Base-by-base conservation (phyloP, 371 early-diverging fungal genomes). In the Cokeromyces recurvatus region DNA sequence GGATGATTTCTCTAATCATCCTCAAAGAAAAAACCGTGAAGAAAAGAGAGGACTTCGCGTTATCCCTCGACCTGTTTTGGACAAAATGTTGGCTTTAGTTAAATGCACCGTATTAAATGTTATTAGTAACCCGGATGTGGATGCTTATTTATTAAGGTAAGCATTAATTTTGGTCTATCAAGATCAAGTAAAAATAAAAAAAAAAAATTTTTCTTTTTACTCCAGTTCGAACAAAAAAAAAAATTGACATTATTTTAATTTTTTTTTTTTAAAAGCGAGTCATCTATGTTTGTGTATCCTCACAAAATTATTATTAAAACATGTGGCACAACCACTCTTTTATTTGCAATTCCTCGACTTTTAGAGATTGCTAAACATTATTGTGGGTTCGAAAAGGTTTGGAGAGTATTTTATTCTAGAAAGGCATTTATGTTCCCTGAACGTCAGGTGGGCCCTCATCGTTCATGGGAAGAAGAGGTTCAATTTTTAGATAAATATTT, bases 371-470 rank as follows among this genome's bases (percentile, higher is more conserved):
- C 93, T n/a, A 64, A 72, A 32, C 67, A 75, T 37, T 77, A 73
- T 51, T 83, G 83, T 55, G 83, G 83, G 12, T 74, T 87, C 32
- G 72, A 81, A 57, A 82, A 85, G 51, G 74, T 91, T 27, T 85
- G 84, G 75, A 84, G 91, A 35, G 76, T 91, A 8, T 95, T 97
- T 57, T 97, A 97, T 68, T 92, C 92, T 31, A 88, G 97, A 66
- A 95, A 95, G 72, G 85, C 89, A 20, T 95, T 94, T 62, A 85
- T 95, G 90, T 95, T 92, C 64, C 96, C 97, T 29, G 93, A 94
- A 42, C 79, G 82, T 53, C 96, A 97, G 61, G 58, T 71, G 31
- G 87, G 81, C 42, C 91, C 94, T 35, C 96, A 97, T 71, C 84
- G 85, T 19, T 82, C 83, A 46, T 97, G 96, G 96, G 71, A 82